Evolutionary conservation across 202 grass and related monocot species (phyloP).

Genomic region (Setaria italica): DNA sequence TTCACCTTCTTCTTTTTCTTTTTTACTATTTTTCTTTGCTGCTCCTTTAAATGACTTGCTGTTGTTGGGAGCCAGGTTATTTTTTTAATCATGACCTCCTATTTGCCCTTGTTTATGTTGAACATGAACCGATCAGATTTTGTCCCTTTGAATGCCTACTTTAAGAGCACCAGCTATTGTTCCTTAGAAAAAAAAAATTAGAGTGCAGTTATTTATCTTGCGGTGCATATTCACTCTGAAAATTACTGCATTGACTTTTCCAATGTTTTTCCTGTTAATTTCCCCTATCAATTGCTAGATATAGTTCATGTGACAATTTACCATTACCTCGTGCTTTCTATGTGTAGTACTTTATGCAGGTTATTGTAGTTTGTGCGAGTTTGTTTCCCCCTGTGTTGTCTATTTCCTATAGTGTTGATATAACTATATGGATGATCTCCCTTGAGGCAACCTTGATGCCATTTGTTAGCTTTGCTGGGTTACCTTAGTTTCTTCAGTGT

Average conservation of each 20-base stretch:
- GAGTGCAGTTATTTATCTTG: not conserved
- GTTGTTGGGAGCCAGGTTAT: constrained; percentile 11
- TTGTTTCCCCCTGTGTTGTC: constrained; percentile 16
- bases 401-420: constrained; percentile 26
- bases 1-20: not conserved
- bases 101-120: constrained; percentile 6
- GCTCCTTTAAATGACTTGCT: not conserved
- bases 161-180: constrained; percentile 2
- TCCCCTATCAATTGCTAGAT: not conserved
- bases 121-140: not conserved
- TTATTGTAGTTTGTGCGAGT: constrained; percentile 20
- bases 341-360: not conserved
- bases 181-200: constrained; percentile 28
- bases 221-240: constrained; percentile 26
- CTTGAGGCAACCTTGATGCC: not conserved
- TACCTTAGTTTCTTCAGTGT: constrained; percentile 19
- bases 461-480: constrained; percentile 18
- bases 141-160: not conserved
- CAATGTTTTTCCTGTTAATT: constrained; percentile 28
- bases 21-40: constrained; percentile 4
- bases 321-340: constrained; percentile 25
- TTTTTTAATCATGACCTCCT: constrained; percentile 6
- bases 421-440: constrained; percentile 1
- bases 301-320: constrained; percentile 2
- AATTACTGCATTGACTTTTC: not conserved